These are phyloP conservation scores for Harringtonia lauricola DNA, from an alignment of 2,329 filamentous ascomycete genomes.

Conservation along the genomic window DNA sequence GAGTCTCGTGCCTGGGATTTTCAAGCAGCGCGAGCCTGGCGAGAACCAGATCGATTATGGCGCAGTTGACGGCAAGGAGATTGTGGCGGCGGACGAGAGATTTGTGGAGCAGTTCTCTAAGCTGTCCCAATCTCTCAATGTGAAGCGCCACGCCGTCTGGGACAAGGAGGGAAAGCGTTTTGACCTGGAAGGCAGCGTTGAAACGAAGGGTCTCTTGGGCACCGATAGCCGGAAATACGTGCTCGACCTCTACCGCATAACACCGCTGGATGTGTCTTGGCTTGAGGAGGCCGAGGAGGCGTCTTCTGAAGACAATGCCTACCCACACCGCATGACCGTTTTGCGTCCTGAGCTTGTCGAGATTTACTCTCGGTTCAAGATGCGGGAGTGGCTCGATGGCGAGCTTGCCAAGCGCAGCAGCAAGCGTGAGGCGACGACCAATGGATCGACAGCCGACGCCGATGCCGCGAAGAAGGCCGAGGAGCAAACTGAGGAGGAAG, in stretches of 20 bases:
- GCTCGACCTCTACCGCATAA: conserved; percentile 91
- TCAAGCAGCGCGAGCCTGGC: conserved; percentile 93
- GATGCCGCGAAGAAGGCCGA: not conserved
- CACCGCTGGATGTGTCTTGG: conserved; percentile 84
- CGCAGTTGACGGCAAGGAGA: conserved; percentile 92
- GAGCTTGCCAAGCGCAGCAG: conserved; percentile 58
- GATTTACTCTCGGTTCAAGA: conserved; percentile 69
- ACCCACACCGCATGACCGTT: conserved; percentile 95
- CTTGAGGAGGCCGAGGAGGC: conserved; percentile 56
- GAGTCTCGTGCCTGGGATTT: conserved; percentile 96
- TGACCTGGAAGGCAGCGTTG: conserved; percentile 88
- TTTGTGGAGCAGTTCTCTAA: conserved; percentile 80
- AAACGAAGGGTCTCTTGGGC: conserved; percentile 94
- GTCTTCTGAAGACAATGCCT: conserved; percentile 39
- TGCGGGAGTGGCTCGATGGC: conserved; percentile 77
- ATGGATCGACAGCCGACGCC: not conserved
- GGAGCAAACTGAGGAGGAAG: not conserved
- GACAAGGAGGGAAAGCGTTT: conserved; percentile 89
- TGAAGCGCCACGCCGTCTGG: conserved; percentile 95
- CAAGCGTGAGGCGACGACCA: conserved; percentile 21
- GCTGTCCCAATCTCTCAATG: conserved; percentile 78
- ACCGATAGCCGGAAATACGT: conserved; percentile 96
- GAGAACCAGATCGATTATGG: conserved; percentile 99
- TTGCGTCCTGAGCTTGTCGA: conserved; percentile 85
- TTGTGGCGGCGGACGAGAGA: conserved; percentile 80